These are phyloP conservation scores for Tetrahymena elliotti DNA, from an alignment of 73 alveolate genomes.

Conservation along the genomic window DNA sequence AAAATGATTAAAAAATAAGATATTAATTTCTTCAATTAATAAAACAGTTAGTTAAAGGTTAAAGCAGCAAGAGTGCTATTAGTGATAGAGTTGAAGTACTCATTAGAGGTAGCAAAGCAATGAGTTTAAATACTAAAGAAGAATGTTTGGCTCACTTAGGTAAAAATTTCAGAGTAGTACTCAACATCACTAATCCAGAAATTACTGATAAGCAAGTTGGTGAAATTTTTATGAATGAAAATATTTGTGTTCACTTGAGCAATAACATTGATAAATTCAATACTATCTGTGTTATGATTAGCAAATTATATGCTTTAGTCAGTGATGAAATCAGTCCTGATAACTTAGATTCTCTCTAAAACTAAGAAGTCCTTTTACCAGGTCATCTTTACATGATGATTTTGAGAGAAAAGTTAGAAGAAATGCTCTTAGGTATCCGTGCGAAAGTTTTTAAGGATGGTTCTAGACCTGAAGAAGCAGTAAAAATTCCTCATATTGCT, in stretches of 20 bases:
- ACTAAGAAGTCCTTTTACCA: conserved; percentile 84
- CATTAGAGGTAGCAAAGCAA: conserved; percentile 76
- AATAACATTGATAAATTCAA: conserved; percentile 78
- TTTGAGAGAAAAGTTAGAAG: conserved; percentile 89
- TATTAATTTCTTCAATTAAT: too few species aligned
- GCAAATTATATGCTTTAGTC: conserved; percentile 90
- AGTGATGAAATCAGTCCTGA: conserved; percentile 85
- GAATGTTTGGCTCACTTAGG: conserved; percentile 89
- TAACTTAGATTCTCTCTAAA: conserved; percentile 89
- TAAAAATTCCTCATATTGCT: conserved; percentile 65
- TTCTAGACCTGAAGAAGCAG: conserved; percentile 58
- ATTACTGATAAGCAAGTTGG: conserved; percentile 93
- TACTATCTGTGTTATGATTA: conserved; percentile 81
- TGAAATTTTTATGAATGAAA: conserved; percentile 69
- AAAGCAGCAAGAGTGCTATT: conserved; percentile 74
- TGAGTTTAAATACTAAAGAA: conserved; percentile 65
- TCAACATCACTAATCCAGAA: conserved; percentile 67
- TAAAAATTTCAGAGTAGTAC: conserved; percentile 70
- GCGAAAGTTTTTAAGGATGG: conserved; percentile 73
- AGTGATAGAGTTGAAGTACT: conserved; percentile 96
- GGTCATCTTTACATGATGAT: conserved; percentile 92
- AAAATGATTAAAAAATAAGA: background rate
- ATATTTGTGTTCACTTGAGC: conserved; percentile 81
- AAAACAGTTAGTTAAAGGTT: conserved; percentile 74
- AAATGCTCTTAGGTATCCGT: conserved; percentile 78